A percentile compares a stretch with the other conserved stretches of the same genome.
Evolutionary conservation across 2,329 filamentous ascomycete genomes (phyloP).

Genomic region (Aureobasidium sp.): DNA sequence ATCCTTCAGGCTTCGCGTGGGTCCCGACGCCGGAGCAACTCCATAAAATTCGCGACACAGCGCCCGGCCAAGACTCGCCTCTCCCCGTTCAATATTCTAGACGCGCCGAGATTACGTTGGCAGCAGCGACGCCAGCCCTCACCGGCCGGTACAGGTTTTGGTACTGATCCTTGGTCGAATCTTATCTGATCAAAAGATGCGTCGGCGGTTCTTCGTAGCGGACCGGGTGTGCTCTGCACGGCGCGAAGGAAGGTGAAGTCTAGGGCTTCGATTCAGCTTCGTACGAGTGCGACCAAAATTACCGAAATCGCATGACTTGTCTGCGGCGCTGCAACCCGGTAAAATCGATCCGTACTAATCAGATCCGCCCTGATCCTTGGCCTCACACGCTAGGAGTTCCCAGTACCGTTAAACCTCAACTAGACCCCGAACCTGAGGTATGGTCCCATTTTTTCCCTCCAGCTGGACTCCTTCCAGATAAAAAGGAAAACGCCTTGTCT

Average conservation of each 20-base stretch:
- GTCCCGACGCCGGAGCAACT: slow-evolving; percentile 5
- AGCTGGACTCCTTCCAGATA: not conserved
- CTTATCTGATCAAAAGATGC: slow-evolving; percentile 6
- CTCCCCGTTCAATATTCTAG: not conserved
- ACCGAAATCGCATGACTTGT: slow-evolving; percentile 4
- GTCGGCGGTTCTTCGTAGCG: slow-evolving; percentile 1
- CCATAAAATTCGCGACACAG: not conserved
- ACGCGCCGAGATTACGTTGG: slow-evolving; percentile 7
- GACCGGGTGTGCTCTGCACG: not conserved
- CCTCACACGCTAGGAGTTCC: not conserved
- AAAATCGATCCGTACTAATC: not conserved
- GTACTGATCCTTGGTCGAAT: slow-evolving; percentile 10
- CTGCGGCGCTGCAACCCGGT: not conserved
- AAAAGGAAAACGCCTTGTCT: not conserved
- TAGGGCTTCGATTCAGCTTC: not conserved
- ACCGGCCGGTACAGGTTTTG: not conserved
- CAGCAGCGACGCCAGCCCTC: not conserved
- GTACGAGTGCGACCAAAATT: not conserved
- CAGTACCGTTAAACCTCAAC: slow-evolving; percentile 12
- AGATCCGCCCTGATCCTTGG: slow-evolving; percentile 13
- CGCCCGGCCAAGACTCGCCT: slow-evolving; percentile 4
- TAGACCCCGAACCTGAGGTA: not conserved
- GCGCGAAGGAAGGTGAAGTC: not conserved
- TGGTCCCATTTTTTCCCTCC: slow-evolving; percentile 9
- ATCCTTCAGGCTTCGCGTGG: not conserved